These are phyloP conservation scores for Furculomyces boomerangus DNA, from an alignment of 371 early-diverging fungal species.

Conservation along the genomic window DNA sequence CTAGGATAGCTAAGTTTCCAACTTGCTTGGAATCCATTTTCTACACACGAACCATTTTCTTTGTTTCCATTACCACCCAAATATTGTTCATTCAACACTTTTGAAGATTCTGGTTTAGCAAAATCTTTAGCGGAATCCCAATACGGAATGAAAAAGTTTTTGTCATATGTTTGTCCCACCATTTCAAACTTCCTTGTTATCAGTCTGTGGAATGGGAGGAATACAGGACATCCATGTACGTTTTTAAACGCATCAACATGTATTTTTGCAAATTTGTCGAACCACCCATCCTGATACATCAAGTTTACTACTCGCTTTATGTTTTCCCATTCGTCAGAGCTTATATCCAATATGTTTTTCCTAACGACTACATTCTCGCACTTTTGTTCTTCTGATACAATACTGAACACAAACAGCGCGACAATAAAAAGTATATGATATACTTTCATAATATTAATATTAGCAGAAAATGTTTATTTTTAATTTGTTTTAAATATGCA, in stretches of 20 bases:
- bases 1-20: conserved; percentile 15
- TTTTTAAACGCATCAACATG: conserved; percentile 10
- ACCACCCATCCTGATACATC: conserved; percentile 20
- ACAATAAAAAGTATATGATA: no score
- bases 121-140: conserved; percentile 22
- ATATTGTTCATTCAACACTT: conserved; percentile 7
- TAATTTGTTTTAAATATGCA: no score
- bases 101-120: conserved; percentile 7
- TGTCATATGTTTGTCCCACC: conserved; percentile 19
- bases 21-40: conserved; percentile 11
- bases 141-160: conserved; percentile 27
- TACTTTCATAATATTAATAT: no score
- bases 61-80: conserved; percentile 15
- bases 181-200: conserved; percentile 20
- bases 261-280: conserved; percentile 10
- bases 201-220: conserved; percentile 26
- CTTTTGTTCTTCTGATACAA: no score
- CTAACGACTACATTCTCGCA: no score
- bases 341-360: no score
- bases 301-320: conserved; percentile 6
- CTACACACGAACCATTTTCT: conserved; percentile 6
- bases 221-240: conserved; percentile 13
- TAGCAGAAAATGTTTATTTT: no score
- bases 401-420: no score
- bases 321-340: conserved; percentile 13